Evolutionary conservation across 345 rosid species (phyloP).

Genomic region (Brassica napus): DNA sequence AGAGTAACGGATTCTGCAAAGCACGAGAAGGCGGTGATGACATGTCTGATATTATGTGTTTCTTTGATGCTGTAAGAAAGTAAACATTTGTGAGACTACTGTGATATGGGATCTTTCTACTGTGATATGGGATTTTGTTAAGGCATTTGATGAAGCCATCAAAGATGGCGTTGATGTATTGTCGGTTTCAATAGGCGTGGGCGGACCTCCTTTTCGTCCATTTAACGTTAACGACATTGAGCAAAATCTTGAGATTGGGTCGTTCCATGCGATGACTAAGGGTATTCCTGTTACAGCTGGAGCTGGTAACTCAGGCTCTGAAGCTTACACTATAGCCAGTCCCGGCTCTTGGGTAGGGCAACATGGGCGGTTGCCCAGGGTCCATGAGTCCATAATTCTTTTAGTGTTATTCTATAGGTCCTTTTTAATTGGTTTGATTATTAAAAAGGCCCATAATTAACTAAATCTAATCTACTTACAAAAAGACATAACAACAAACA

Average conservation of each 20-base stretch:
- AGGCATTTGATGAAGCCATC: conserved; percentile 36
- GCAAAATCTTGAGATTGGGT: neutral
- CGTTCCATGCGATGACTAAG: conserved; percentile 20
- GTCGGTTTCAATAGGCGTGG: neutral
- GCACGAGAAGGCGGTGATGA: conserved; percentile 6
- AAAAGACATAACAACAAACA: no score
- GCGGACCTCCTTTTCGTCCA: neutral
- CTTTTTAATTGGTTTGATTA: no score
- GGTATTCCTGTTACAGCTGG: conserved; percentile 20
- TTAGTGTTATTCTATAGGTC: no score
- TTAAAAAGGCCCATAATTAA: no score
- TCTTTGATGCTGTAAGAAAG: conserved; percentile 14
- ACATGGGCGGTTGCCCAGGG: no score
- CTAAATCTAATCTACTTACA: no score
- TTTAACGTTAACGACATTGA: neutral
- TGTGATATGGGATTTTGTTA: neutral
- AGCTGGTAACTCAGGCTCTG: neutral
- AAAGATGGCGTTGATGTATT: conserved; percentile 34
- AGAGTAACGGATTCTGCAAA: neutral
- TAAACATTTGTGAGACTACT: neutral
- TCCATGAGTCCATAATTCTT: no score
- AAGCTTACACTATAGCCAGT: neutral
- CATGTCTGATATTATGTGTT: conserved; percentile 21
- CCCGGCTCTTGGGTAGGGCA: no score
- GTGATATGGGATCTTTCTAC: neutral